Evolutionary conservation across 2,329 filamentous ascomycete genomes (phyloP), one percentile per base, ranked within the genome.

Genomic region (Fusarium anthophilum): DNA sequence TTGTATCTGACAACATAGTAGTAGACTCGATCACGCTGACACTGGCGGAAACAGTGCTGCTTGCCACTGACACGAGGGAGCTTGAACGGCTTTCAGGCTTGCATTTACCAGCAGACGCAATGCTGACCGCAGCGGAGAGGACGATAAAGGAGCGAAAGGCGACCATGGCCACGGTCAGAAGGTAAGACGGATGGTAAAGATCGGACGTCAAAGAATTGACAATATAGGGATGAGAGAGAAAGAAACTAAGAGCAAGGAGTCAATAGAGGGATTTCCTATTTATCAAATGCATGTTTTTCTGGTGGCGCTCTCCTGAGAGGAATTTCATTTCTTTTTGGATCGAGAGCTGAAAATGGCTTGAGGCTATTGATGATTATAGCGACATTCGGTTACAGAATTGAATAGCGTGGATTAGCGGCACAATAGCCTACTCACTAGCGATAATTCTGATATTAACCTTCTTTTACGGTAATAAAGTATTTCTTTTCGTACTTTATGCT

Each of bases 251-350:
- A 35, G 4, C 6, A 1, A 20, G 12, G 12, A 24, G 1, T 11
- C 3, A 12, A 2, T 0, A 20, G 48, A 24, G 4, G 12, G 3
- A 4, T 15, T 6, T 7, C 0, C 20, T 39, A 4, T 22, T n/a
- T 39, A 39, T 54, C 2, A 8, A 7, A 9, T 11, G 4, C 12
- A 20, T 15, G 4, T 28, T n/a, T 38, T 26, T 6, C 5, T 18
- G 3, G 51, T 13, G 24, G 51, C 6, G 35, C 24, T 28, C 5
- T 28, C 35, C 35, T 54, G 35, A n/a, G 20, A 17, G 14, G 3
- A 28, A 17, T 54, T 54, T 54, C 51, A 22, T 37, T 37, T 37
- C 35, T 37, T 54, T 28, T 28, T 38, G 0, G 7, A 1, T 11
- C 18, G 17, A 12, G 17, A 38, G 20, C 24, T 13, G 24, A 54